These are phyloP conservation scores for Colletotrichum australisinense DNA, from an alignment of 2,329 filamentous ascomycete genomes.

Conservation along the genomic window DNA sequence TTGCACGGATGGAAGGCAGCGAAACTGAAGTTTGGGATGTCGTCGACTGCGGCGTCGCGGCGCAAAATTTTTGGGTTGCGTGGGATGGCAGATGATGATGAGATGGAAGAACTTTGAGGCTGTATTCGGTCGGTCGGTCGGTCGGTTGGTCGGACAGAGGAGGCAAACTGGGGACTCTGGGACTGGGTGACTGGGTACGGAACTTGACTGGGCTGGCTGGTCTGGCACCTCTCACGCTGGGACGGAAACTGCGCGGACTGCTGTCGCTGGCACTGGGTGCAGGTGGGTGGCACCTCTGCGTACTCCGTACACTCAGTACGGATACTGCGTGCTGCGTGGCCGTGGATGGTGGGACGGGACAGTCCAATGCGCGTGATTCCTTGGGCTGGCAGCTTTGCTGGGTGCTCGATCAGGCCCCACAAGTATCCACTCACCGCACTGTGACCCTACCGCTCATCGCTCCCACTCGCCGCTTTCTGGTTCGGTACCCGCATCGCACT, in stretches of 20 bases:
- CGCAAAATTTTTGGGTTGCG: conserved; percentile 30
- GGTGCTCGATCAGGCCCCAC: conserved; percentile 4
- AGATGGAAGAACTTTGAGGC: conserved; percentile 36
- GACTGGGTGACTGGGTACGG: neutral
- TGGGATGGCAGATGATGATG: conserved; percentile 27
- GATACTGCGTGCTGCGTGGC: neutral
- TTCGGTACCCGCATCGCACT: conserved; percentile 24
- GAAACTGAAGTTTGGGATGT: neutral
- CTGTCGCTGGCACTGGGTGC: conserved; percentile 16
- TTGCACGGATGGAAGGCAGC: neutral
- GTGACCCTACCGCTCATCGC: neutral
- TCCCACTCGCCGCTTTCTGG: conserved; percentile 16
- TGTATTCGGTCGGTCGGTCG: conserved; percentile 28
- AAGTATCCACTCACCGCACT: neutral
- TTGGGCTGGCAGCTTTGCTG: neutral
- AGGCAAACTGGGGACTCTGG: conserved; percentile 28
- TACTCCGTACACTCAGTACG: too few relatives aligned
- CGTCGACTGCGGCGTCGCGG: conserved; percentile 27
- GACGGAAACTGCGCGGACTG: conserved; percentile 32
- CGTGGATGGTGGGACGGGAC: neutral
- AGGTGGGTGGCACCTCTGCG: neutral
- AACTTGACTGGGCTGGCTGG: conserved; percentile 21
- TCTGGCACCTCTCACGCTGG: neutral
- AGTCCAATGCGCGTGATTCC: conserved; percentile 25
- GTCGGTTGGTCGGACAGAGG: conserved; percentile 33